These are phyloP conservation scores for Rosa persica DNA, from an alignment of 306 rosid genomes.

Conservation along the genomic window DNA sequence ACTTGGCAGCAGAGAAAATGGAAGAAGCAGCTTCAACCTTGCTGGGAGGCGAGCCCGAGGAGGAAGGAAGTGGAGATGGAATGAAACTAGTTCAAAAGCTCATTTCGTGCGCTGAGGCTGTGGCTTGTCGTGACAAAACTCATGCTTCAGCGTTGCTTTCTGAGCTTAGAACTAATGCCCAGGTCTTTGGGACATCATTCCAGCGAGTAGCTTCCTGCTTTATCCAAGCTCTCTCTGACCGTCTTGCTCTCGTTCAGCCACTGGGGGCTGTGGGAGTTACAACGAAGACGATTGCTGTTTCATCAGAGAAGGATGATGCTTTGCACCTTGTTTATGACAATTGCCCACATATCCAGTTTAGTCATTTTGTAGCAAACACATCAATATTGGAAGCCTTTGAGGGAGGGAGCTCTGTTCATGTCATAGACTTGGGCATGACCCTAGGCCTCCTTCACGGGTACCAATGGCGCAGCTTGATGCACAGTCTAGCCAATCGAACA, in stretches of 20 bases:
- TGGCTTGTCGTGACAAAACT: slow-evolving; percentile 17
- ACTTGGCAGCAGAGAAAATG: slow-evolving; percentile 17
- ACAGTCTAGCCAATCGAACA: slow-evolving; percentile 9
- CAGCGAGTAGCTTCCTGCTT: slow-evolving; percentile 24
- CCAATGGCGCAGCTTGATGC: slow-evolving; percentile 17
- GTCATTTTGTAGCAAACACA: slow-evolving; percentile 20
- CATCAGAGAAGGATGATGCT: slow-evolving; percentile 17
- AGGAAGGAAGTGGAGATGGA: slow-evolving; percentile 8
- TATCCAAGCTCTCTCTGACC: slow-evolving; percentile 19
- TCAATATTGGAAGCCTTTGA: slow-evolving; percentile 28
- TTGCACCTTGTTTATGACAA: slow-evolving; percentile 19
- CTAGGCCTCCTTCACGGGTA: slow-evolving; percentile 17
- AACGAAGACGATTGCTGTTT: not conserved
- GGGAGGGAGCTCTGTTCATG: slow-evolving; percentile 20
- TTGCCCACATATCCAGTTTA: slow-evolving; percentile 17
- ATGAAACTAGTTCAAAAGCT: slow-evolving; percentile 19
- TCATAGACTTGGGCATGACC: slow-evolving; percentile 26
- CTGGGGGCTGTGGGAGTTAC: slow-evolving; percentile 10
- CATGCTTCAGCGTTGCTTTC: slow-evolving; percentile 10
- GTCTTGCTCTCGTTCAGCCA: slow-evolving; percentile 12
- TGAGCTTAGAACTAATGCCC: slow-evolving; percentile 15
- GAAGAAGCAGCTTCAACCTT: slow-evolving; percentile 11
- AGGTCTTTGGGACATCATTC: slow-evolving; percentile 22
- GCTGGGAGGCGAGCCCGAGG: not conserved
- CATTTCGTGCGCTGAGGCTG: slow-evolving; percentile 18